Base-by-base conservation (phyloP, 129 eudicot genomes). In the Silybum marianum region DNA sequence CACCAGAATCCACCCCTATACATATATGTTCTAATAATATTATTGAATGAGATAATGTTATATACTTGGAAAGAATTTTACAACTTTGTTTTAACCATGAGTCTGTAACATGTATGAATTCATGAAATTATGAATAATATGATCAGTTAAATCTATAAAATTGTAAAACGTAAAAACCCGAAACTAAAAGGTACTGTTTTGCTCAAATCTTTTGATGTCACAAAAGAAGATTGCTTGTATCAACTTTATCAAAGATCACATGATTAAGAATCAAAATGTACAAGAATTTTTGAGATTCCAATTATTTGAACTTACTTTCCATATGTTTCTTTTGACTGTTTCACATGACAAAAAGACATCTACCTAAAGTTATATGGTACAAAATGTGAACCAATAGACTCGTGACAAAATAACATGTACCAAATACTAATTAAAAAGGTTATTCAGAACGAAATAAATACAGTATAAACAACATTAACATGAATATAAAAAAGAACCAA, bases 351-450 rank as follows among this genome's bases (percentile, higher is more conserved):
- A 30, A 70, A 70, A 30, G 4, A n/a, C n/a, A n/a, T n/a, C n/a
- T n/a, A n/a, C n/a, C n/a, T n/a, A n/a, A 70, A 70, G 23, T 63
- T 25, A n/a, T 75, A n/a, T 75, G 32, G 81, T 65, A 77, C 62
- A 65, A 77, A 60, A 36, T 77, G 60, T 77, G 60, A 36, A 62
- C 39, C 18, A 28, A 60, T n/a, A 19, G 16, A 48, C 54, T 38
- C 76, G 2, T 44, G 25, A 54, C 25, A 76, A 76, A 10, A 76
- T 22, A 76, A 11, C 38, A 58, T 60, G 4, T n/a, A 62, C 60
- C 72, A 36, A 62, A 32, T 22, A 7, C 36, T 76, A 21, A 77
- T 30, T 66, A 72, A 21, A 65, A 23, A 18, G 38, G 5, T 63
- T 39, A 38, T 23, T 22, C 16, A 18, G n/a, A 13, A 66, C 13